A percentile compares a stretch with the other conserved stretches of the same genome.
Conservation (phyloP, 169 alveolate species). For the Plasmodium adleri region DNA sequence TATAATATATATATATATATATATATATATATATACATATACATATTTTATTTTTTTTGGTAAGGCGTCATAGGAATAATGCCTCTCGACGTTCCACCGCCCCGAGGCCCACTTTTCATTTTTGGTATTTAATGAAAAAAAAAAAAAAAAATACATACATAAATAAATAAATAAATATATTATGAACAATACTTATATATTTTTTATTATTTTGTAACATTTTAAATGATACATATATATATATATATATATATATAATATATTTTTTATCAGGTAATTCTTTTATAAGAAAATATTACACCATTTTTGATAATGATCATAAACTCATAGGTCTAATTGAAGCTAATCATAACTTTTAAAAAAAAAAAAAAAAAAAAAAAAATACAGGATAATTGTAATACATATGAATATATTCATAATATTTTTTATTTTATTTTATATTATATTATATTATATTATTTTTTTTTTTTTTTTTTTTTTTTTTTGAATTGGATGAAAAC, state of each 20-base stretch:
- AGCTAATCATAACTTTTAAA: slow-evolving; percentile 81
- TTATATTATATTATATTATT: background rate
- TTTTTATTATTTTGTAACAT: too few species aligned
- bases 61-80: slow-evolving; percentile 85
- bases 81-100: slow-evolving; percentile 88
- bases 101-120: slow-evolving; percentile 88
- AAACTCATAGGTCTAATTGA: slow-evolving; percentile 87
- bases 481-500: background rate
- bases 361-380: background rate
- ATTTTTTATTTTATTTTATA: background rate
- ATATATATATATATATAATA: background rate
- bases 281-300: slow-evolving; percentile 86
- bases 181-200: too few species aligned
- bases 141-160: too few species aligned
- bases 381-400: too few species aligned
- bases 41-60: background rate
- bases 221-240: too few species aligned
- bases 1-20: background rate
- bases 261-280: slow-evolving; percentile 42
- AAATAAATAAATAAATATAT: too few species aligned
- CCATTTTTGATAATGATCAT: slow-evolving; percentile 89
- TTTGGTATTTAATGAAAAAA: slow-evolving; percentile 77
- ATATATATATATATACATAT: background rate
- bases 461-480: background rate
- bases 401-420: background rate